A percentile compares a stretch with the other conserved stretches of the same genome.
Conservation (phyloP, 2,329 filamentous ascomycete genomes). For the Thielaviopsis musarum region DNA sequence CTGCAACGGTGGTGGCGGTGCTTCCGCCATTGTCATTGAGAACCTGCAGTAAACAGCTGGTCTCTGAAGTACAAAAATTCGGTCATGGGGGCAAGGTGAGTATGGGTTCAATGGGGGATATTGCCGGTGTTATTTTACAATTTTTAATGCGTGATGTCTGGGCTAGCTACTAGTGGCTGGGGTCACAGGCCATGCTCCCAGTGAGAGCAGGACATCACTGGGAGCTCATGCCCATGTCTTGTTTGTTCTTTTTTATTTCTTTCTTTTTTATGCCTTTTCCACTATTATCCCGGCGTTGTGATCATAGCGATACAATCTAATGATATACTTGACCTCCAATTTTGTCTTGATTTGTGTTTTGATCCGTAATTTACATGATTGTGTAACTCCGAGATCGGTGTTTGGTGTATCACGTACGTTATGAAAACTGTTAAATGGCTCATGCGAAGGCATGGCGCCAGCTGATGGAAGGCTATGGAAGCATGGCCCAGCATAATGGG, state of each 20-base stretch:
- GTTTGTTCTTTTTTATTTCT: neutral
- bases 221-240: neutral
- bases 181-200: neutral
- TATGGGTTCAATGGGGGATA: neutral
- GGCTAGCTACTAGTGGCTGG: neutral
- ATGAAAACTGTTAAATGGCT: no score
- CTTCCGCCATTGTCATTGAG: slow-evolving; percentile 86
- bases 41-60: slow-evolving; percentile 34
- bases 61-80: slow-evolving; percentile 10
- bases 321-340: slow-evolving; percentile 1
- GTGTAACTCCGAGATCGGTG: neutral
- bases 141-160: slow-evolving; percentile 3
- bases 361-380: no score
- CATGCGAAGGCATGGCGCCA: neutral
- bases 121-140: neutral
- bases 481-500: neutral
- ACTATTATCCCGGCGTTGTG: neutral
- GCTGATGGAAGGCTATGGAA: neutral
- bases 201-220: neutral
- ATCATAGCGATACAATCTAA: neutral
- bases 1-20: slow-evolving; percentile 94
- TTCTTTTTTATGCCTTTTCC: neutral
- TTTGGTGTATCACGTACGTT: neutral
- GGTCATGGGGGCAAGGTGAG: neutral
- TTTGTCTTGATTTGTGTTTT: neutral